Base-by-base conservation (phyloP, 176 grass and related monocot genomes). In the Oryza glumipatula region DNA sequence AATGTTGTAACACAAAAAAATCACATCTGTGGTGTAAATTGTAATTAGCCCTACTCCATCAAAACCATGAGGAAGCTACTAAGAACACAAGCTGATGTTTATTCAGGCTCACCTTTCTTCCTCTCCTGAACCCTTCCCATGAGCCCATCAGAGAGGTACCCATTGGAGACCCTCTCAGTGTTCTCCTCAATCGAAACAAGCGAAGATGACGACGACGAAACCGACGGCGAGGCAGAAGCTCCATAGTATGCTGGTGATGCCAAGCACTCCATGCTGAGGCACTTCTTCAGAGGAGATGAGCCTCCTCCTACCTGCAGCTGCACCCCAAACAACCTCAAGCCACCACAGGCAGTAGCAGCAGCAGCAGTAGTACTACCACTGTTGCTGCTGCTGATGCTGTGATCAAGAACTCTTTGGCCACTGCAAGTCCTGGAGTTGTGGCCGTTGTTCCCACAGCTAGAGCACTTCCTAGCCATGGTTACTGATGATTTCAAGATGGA, bases 371-470 rank as follows among this genome's bases (percentile, higher is more conserved):
- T 11, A 16, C 5, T 38, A 14, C 23, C 51, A 65, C 21, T 41
- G 23, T 28, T 49, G 47, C 39, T 33, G 17, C 36, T 39, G 23
- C 43, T 23, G 33, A 23, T 66, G 44, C 70, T 67, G 30, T 12
- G 68, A 52, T 45, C 83, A 11, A 60, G 48, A 17, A 78, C 43
- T 84, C 67, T 79, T 14, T 80, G 67, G 6, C 75, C 71, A 70
- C 63, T 84, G 88, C 94, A 95, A 82, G 90, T 95, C 74, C 94
- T 95, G 12, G 94, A 95, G 77, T 93, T 95, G 69, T 95, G 94
- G 51, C 88, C 94, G 85, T 92, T 87, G 83, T 89, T 88, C 61
- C 94, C 94, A 85, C 94, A 95, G 19, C 85, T 89, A 9, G 88
- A 91, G 86, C 90, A 95, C 68, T 91, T 95, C 83, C 90, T 95